These are phyloP conservation scores for Mycena olivaceomarginata DNA, from an alignment of 768 basidiomycete species.

Conservation along the genomic window DNA sequence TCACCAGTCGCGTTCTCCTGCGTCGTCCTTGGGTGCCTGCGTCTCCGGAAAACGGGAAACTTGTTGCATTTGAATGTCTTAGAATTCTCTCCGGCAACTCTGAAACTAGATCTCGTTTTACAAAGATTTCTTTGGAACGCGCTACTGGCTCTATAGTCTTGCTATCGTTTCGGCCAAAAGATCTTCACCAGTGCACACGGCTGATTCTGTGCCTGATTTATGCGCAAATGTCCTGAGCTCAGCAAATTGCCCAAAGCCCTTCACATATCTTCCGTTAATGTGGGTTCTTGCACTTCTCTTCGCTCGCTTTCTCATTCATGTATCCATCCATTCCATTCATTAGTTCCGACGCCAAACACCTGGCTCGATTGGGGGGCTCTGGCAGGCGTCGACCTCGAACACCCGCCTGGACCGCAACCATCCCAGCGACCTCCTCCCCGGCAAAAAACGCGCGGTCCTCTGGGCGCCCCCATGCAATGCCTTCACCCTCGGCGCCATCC, in stretches of 20 bases:
- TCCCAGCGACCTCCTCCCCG: slow-evolving; percentile 37
- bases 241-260: slow-evolving; percentile 56
- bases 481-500: slow-evolving; percentile 25
- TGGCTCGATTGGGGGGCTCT: slow-evolving; percentile 52
- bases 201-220: background rate
- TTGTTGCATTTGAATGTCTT: background rate
- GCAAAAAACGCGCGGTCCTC: slow-evolving; percentile 1
- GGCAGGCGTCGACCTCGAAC: background rate
- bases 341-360: slow-evolving; percentile 66
- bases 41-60: too few relatives aligned
- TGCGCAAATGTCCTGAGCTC: slow-evolving; percentile 54
- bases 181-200: background rate
- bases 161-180: background rate
- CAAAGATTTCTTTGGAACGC: background rate
- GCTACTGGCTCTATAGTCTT: background rate
- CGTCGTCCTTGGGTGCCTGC: too few relatives aligned
- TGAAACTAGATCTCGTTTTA: background rate
- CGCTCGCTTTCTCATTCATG: background rate
- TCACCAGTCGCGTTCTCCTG: too few relatives aligned
- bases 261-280: slow-evolving; percentile 58
- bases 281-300: slow-evolving; percentile 42
- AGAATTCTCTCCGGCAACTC: background rate
- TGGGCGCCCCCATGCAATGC: background rate
- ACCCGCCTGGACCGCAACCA: slow-evolving; percentile 55
- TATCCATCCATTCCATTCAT: background rate